Evolutionary conservation across 805 yeast genomes (phyloP).

Genomic region (Saturnispora silvae): DNA sequence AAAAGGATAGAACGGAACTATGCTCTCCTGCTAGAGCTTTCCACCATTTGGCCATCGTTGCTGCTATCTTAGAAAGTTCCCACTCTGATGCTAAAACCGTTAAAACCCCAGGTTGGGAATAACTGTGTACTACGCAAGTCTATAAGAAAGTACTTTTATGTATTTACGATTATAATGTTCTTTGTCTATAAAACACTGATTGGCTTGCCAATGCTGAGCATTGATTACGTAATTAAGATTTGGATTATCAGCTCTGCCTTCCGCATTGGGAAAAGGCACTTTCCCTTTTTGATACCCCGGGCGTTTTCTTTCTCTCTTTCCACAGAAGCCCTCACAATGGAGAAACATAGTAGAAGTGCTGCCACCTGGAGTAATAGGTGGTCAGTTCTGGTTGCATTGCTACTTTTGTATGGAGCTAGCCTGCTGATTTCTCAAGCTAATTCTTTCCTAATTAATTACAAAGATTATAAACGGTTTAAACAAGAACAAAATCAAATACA

Average conservation of each 20-base stretch:
- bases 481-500: background rate
- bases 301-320: background rate
- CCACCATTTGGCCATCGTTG: conserved; percentile 88
- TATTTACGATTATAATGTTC: no score
- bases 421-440: conserved; percentile 12
- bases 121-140: no score
- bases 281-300: no score
- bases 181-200: no score
- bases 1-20: conserved; percentile 16
- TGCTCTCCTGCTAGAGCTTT: conserved; percentile 67
- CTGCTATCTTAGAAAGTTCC: conserved; percentile 72
- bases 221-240: background rate
- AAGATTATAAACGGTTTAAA: background rate
- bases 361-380: no score
- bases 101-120: background rate
- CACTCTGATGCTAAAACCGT: conserved; percentile 31
- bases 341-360: background rate
- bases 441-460: conserved; percentile 3
- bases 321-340: background rate
- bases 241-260: background rate
- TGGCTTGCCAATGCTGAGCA: no score
- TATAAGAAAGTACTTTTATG: no score
- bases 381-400: conserved; percentile 1
- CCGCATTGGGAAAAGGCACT: no score
- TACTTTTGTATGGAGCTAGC: conserved; percentile 18